Evolutionary conservation across 2,329 filamentous ascomycete species (phyloP), one percentile per base, ranked within the genome.

Genomic region (Trichoderma harzianum): DNA sequence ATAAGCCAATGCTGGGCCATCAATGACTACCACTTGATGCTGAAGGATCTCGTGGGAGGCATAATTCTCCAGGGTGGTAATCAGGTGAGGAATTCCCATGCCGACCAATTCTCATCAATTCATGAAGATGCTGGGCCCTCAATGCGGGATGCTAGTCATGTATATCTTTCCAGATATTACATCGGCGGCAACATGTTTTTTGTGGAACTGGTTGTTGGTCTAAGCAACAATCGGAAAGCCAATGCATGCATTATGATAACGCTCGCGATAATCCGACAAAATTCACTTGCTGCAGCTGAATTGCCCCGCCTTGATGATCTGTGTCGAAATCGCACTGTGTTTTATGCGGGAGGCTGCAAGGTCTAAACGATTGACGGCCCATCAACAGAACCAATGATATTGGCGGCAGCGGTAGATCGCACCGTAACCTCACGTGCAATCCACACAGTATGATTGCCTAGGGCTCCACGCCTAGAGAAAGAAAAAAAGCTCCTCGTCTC

Each of bases 1-100:
- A 78, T 95, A 92, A 1, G 93, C 92, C 30, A 97, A 82, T 2
- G 90, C 91, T 5, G 94, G 94, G 0, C 94, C 94, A 78, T 97
- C 94, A 70, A 97, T 89, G 58, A 89, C 85, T 24, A 87, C 81
- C 7, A 76, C 76, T 51, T 84, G 78, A 30, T 81, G 79, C 51
- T 79, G 75, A 2, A 92, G 80, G 12, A 78, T 75, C 8, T 78
- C 79, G 21, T 80, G 76, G 32, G 81, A 79, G 2, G 86, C 85
- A 78, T 87, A 90, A 0, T 86, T 86, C 72, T 85, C 82, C 57
- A 92, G 79, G 65, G 86, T 84, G 16, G 82, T 79, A 60, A 84
- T 85, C 6, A 92, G 82, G 74, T 86, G 84, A 53, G 84, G 86
- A 60, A 92, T 89, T 0, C 90, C 90, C 90, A 92, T 86, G 21